phyloP scores from a whole-genome alignment of 805 yeast species.

The Pichia deserticola region DNA sequence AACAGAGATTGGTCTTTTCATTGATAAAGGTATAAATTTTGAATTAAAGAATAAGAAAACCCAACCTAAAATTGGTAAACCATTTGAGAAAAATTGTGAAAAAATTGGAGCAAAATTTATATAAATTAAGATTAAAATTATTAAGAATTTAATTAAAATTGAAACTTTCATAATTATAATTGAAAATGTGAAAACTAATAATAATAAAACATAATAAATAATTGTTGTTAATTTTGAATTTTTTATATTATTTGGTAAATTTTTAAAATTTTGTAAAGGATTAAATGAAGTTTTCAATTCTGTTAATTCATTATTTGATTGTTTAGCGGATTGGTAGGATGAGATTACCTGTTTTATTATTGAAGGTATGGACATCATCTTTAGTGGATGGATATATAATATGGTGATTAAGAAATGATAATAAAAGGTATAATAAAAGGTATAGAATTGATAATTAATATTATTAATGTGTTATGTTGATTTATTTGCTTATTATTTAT shows the following conservation, averaged over 20 bases:
- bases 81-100: conserved; percentile 76
- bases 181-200: conserved; percentile 18
- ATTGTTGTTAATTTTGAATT: background rate
- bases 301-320: background rate
- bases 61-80: conserved; percentile 84
- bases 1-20: conserved; percentile 84
- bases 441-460: background rate
- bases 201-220: conserved; percentile 16
- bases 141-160: conserved; percentile 11
- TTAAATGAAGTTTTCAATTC: conserved; percentile 4
- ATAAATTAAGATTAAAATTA: conserved; percentile 9
- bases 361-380: background rate
- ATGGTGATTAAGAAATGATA: background rate
- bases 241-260: background rate
- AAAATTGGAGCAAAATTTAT: conserved; percentile 63
- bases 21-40: conserved; percentile 59
- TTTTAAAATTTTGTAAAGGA: conserved; percentile 1
- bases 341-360: background rate
- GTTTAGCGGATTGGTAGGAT: background rate
- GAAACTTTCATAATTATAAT: conserved; percentile 19
- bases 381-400: background rate
- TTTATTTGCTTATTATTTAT: no score
- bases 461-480: no score
- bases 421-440: background rate
- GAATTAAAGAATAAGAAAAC: conserved; percentile 75